phyloP scores from a whole-genome alignment of 176 grass and related monocot genomes.

The Pontederia paniculata region DNA sequence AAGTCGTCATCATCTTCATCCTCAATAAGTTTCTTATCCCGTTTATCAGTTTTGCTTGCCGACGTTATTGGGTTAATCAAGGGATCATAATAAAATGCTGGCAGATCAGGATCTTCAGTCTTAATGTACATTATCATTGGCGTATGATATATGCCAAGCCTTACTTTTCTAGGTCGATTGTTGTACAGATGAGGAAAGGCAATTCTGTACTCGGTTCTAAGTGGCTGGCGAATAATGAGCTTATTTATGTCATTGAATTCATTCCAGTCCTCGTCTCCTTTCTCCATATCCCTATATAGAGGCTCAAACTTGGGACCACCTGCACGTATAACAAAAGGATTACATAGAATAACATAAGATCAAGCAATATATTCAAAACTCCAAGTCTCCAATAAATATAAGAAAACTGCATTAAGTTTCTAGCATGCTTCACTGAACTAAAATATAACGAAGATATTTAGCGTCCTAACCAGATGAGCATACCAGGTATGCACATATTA shows the following conservation, averaged over 20 bases:
- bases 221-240: slow-evolving; percentile 93
- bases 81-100: slow-evolving; percentile 97
- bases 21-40: slow-evolving; percentile 51
- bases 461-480: too few relatives aligned
- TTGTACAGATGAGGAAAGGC: slow-evolving; percentile 97
- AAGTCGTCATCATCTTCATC: slow-evolving; percentile 78
- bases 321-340: slow-evolving; percentile 19
- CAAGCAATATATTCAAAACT: neutral
- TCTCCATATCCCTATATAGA: slow-evolving; percentile 95
- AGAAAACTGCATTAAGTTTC: too few relatives aligned
- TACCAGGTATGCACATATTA: slow-evolving; percentile 99
- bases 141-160: slow-evolving; percentile 74
- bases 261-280: slow-evolving; percentile 99
- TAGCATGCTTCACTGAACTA: neutral
- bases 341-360: neutral
- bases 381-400: too few relatives aligned
- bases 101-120: slow-evolving; percentile 94
- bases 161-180: slow-evolving; percentile 97
- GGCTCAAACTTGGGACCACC: slow-evolving; percentile 98
- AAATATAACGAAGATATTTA: too few relatives aligned
- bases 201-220: slow-evolving; percentile 94
- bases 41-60: slow-evolving; percentile 57
- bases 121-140: slow-evolving; percentile 99
- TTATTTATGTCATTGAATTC: slow-evolving; percentile 99
- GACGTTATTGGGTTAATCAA: slow-evolving; percentile 95